phyloP scores from a whole-genome alignment of 345 rosid species.

The Syzygium aqueum region DNA sequence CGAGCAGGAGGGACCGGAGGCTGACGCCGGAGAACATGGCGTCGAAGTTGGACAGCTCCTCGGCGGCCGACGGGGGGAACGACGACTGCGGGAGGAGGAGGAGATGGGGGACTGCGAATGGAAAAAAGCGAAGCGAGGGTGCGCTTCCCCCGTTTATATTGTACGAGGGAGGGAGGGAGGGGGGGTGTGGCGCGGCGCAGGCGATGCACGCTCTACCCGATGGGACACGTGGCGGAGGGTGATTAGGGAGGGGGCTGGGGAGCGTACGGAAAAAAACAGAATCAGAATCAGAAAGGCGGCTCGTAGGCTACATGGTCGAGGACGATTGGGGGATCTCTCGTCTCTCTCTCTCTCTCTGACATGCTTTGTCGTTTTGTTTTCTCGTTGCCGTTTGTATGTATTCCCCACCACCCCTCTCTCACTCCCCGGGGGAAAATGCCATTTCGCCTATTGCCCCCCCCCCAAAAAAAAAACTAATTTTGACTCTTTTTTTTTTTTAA shows the following conservation, averaged over 20 bases:
- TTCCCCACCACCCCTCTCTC: neutral
- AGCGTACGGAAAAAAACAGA: neutral
- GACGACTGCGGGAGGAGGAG: neutral
- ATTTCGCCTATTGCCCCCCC: neutral
- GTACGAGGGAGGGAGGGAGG: neutral
- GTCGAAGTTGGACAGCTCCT: neutral
- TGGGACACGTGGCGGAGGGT: conserved; percentile 21
- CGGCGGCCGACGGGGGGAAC: neutral
- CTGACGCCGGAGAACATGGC: conserved; percentile 7
- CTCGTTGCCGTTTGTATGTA: neutral
- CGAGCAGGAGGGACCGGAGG: conserved; percentile 6
- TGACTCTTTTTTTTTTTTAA: too few species aligned
- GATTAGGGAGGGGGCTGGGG: neutral
- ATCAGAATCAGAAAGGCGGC: conserved; percentile 8
- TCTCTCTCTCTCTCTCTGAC: neutral
- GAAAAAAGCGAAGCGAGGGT: neutral
- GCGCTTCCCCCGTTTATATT: conserved; percentile 2
- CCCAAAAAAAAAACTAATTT: neutral
- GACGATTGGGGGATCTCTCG: conserved; percentile 9
- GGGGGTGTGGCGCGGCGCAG: neutral
- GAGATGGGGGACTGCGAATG: neutral
- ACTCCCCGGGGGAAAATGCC: neutral
- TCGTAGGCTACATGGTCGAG: conserved; percentile 12
- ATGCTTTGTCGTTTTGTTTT: neutral
- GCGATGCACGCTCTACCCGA: neutral